Evolutionary conservation across 371 early-diverging fungal species (phyloP).

Genomic region (Lichtheimia ramosa): DNA sequence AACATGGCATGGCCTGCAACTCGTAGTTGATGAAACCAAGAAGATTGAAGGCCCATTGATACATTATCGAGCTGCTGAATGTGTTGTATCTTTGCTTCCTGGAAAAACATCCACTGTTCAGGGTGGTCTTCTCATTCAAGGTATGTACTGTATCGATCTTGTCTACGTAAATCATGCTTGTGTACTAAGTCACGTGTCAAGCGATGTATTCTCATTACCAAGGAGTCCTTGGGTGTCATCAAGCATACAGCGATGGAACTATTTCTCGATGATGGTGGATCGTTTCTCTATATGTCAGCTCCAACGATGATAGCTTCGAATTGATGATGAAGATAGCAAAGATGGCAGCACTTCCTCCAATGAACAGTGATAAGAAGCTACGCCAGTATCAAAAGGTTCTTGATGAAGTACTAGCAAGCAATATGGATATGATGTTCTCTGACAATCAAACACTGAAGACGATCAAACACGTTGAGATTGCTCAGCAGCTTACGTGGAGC

Average conservation of each 20-base stretch:
- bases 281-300: neutral
- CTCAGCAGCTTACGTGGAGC: no score
- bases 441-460: neutral
- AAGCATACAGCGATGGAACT: neutral
- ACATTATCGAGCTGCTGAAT: slow-evolving; percentile 6
- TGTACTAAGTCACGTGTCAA: neutral
- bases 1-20: slow-evolving; percentile 3
- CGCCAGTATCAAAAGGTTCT: neutral
- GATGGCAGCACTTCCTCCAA: neutral
- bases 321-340: slow-evolving; percentile 5
- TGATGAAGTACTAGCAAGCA: neutral
- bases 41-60: neutral
- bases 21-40: slow-evolving; percentile 2
- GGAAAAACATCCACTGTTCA: neutral
- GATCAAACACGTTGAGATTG: no score
- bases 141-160: neutral
- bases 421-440: neutral
- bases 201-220: neutral
- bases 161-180: neutral
- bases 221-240: neutral
- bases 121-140: neutral
- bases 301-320: slow-evolving; percentile 6
- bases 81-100: neutral
- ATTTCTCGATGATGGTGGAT: neutral
- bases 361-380: neutral